Evolutionary conservation across 768 basidiomycete genomes (phyloP), one percentile per base, ranked within the genome.

Genomic region (Coprinopsis cinerea): DNA sequence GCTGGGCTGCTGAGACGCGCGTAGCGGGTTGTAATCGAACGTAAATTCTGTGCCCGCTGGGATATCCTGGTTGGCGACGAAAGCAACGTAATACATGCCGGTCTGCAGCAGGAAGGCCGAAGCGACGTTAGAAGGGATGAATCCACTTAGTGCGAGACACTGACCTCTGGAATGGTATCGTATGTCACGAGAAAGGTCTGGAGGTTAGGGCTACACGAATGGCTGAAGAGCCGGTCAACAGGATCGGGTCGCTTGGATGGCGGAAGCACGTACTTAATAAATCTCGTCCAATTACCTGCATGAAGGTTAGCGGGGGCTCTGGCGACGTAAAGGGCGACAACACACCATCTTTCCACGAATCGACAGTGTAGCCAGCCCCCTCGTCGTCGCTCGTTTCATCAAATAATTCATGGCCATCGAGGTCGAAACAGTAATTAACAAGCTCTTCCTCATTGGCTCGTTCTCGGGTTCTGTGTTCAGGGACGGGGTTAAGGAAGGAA

Each of bases 211-310:
- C 24, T 25, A 17, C 41, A 43, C 9, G 41, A 43, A 18, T 43
- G 41, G 23, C 41, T 43, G 24, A 17, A 43, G 13, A 22, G 24
- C 11, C 9, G 11, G 10, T 10, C 13, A 18, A 6, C 23, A 22
- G 41, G 9, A 9, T 39, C 17, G 6, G 10, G 11, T 4, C 24
- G 9, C 13, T 43, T 6, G 13, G 4, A 9, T 43, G 4, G 24
- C 20, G 24, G 23, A 17, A 11, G 13, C 20, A 5, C 44, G 20
- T 32, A 45, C 44, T 45, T 45, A 17, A 45, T 45, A 20, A 45
- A 45, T 17, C 44, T 28, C 4, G 27, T 45, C 44, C 44, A 45
- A 27, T 45, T 45, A 7, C 44, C 44, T 45, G 5, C 27, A 32
- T 11, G 6, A n/a, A 6, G 5, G 17, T 13, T 18, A 45, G 27